A percentile compares a stretch with the other conserved stretches of the same genome.
Conservation (phyloP, 805 yeast genomes). For the Suhomyces emberorum region DNA sequence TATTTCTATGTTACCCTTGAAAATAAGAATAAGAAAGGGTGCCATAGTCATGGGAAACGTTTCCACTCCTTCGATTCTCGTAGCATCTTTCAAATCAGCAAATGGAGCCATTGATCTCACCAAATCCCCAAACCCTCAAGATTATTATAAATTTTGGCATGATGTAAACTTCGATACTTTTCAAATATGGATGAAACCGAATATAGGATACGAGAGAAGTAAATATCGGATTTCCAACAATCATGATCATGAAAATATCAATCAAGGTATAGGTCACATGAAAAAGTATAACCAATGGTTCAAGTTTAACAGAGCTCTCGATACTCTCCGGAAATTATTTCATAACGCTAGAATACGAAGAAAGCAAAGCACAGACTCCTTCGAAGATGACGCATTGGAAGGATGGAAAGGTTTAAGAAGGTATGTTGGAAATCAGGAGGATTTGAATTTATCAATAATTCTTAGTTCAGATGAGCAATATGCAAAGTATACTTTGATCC, state of each 20-base stretch:
- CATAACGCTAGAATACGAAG: slow-evolving; percentile 5
- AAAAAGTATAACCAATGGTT: slow-evolving; percentile 22
- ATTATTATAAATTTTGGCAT: slow-evolving; percentile 49
- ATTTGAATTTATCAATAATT: slow-evolving; percentile 26
- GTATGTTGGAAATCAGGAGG: slow-evolving; percentile 48
- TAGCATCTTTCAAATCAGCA: slow-evolving; percentile 55
- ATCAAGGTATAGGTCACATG: slow-evolving; percentile 6
- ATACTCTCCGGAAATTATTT: slow-evolving; percentile 1
- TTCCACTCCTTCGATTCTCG: slow-evolving; percentile 68
- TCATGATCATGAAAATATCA: not conserved
- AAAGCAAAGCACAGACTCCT: slow-evolving; percentile 1
- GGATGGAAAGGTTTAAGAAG: slow-evolving; percentile 79
- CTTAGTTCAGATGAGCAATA: slow-evolving; percentile 59
- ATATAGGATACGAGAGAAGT: slow-evolving; percentile 52
- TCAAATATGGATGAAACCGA: slow-evolving; percentile 64
- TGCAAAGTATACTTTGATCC: slow-evolving; percentile 69
- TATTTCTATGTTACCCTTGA: slow-evolving; percentile 56
- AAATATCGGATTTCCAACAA: not conserved
- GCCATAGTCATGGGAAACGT: slow-evolving; percentile 79
- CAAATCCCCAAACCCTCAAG: slow-evolving; percentile 45
- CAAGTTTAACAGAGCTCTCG: slow-evolving; percentile 15
- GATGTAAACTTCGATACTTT: slow-evolving; percentile 49
- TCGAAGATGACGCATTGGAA: slow-evolving; percentile 4
- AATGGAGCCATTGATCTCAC: slow-evolving; percentile 57
- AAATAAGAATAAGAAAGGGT: slow-evolving; percentile 57